Percentiles rank a stretch among this genome's conserved stretches.
These are phyloP conservation scores for Vigna nakashimae DNA, from an alignment of 306 rosid genomes.

Conservation along the genomic window DNA sequence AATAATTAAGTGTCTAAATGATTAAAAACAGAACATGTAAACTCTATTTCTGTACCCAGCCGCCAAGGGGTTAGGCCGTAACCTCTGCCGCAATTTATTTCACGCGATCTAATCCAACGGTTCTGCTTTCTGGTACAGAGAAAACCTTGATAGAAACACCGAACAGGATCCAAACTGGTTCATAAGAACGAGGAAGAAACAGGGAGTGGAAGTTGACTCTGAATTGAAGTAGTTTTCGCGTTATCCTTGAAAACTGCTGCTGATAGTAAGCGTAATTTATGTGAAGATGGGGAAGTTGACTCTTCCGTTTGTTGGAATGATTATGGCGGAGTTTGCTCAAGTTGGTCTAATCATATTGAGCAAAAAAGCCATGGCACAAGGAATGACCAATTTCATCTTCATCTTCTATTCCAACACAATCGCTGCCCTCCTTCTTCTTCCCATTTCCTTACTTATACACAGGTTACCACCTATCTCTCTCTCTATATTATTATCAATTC, in stretches of 20 bases:
- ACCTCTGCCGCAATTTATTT: no score
- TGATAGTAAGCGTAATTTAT: neutral
- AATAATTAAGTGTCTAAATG: no score
- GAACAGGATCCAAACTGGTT: neutral
- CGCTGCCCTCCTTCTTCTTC: constrained; percentile 73
- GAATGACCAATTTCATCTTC: constrained; percentile 74
- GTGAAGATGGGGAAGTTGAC: constrained; percentile 52
- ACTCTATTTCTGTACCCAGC: no score
- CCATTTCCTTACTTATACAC: constrained; percentile 60
- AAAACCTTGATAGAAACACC: neutral
- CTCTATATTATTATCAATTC: neutral
- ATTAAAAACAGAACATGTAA: no score
- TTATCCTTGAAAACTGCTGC: neutral
- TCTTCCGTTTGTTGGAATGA: constrained; percentile 71
- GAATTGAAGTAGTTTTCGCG: neutral
- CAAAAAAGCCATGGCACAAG: constrained; percentile 69
- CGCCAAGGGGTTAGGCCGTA: no score
- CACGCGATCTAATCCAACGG: neutral
- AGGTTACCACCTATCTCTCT: constrained; percentile 42
- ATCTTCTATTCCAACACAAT: constrained; percentile 72
- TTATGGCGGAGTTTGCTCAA: constrained; percentile 70
- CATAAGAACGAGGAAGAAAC: neutral
- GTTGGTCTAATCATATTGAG: constrained; percentile 72
- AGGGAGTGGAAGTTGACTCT: neutral
- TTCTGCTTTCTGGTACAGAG: neutral